phyloP scores from a whole-genome alignment of 2,329 filamentous ascomycete genomes.

The Beauveria rudraprayagi region DNA sequence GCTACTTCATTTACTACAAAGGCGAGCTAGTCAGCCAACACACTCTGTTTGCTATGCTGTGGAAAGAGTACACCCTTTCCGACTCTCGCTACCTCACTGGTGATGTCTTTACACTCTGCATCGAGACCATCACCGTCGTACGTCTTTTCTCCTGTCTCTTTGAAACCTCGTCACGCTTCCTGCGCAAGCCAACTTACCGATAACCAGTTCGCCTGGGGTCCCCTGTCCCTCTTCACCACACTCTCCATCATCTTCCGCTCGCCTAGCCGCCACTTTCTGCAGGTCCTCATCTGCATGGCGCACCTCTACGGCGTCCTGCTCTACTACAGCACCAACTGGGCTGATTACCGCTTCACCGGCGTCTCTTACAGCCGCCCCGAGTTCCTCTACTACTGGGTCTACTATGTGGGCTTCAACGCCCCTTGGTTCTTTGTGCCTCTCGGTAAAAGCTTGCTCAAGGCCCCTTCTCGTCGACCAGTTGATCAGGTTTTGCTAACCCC shows the following conservation, averaged over 20 bases:
- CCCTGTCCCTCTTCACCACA: conserved; percentile 45
- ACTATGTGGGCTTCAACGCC: conserved; percentile 53
- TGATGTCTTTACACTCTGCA: conserved; percentile 77
- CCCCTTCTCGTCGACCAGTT: too few species aligned
- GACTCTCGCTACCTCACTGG: conserved; percentile 81
- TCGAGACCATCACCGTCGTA: conserved; percentile 76
- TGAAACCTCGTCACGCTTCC: not conserved
- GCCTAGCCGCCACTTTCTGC: conserved; percentile 41
- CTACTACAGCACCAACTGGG: conserved; percentile 52
- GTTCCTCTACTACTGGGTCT: conserved; percentile 54
- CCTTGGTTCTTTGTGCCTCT: conserved; percentile 52
- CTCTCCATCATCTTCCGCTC: conserved; percentile 35
- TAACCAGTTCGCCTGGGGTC: conserved; percentile 47
- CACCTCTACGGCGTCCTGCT: conserved; percentile 55
- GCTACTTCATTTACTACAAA: conserved; percentile 71
- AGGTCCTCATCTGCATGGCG: conserved; percentile 42
- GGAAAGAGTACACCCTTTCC: conserved; percentile 86
- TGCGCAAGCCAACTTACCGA: not conserved
- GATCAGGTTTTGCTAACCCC: not conserved
- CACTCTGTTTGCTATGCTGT: conserved; percentile 72
- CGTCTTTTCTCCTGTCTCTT: conserved; percentile 20
- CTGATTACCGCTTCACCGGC: conserved; percentile 37
- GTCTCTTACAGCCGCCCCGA: conserved; percentile 50
- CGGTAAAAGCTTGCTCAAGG: conserved; percentile 32
- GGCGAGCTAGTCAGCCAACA: conserved; percentile 56